Evolutionary conservation across 129 eudicot genomes (phyloP).

Genomic region (Dittrichia graveolens): DNA sequence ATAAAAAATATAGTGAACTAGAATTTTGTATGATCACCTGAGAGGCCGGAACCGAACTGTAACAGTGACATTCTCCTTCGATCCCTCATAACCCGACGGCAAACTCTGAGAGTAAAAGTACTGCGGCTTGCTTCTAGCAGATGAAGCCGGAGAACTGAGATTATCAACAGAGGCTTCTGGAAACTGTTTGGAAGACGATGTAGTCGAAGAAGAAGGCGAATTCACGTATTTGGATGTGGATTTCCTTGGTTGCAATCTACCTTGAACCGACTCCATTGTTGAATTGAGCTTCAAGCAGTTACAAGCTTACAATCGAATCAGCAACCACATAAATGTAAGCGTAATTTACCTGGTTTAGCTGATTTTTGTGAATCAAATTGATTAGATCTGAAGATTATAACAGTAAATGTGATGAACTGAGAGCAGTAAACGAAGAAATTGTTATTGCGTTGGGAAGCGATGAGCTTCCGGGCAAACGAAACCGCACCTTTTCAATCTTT

Average conservation of each 20-base stretch:
- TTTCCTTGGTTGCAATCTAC: slow-evolving; percentile 39
- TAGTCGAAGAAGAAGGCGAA: slow-evolving; percentile 72
- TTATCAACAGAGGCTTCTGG: slow-evolving; percentile 63
- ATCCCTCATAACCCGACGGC: slow-evolving; percentile 54
- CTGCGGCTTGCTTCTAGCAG: slow-evolving; percentile 68
- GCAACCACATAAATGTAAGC: slow-evolving; percentile 3
- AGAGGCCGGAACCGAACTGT: slow-evolving; percentile 98
- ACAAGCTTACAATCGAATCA: slow-evolving; percentile 3
- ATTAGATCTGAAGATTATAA: slow-evolving; percentile 28
- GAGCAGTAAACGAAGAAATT: not conserved
- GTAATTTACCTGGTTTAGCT: not conserved
- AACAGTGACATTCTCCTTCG: slow-evolving; percentile 92
- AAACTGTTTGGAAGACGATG: slow-evolving; percentile 72
- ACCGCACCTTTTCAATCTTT: slow-evolving; percentile 26
- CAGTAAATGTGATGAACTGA: slow-evolving; percentile 1
- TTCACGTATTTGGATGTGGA: slow-evolving; percentile 40
- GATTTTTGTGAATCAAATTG: slow-evolving; percentile 5
- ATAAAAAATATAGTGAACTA: not conserved
- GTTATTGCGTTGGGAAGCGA: slow-evolving; percentile 25
- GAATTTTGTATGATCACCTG: slow-evolving; percentile 45
- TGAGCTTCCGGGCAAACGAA: slow-evolving; percentile 26
- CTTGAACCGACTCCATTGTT: slow-evolving; percentile 53
- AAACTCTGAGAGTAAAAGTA: slow-evolving; percentile 48
- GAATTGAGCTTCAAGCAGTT: slow-evolving; percentile 10
- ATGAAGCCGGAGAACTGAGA: slow-evolving; percentile 67